Base-by-base conservation (phyloP, 2,329 filamentous ascomycete genomes). In the Albifimbria verrucaria region DNA sequence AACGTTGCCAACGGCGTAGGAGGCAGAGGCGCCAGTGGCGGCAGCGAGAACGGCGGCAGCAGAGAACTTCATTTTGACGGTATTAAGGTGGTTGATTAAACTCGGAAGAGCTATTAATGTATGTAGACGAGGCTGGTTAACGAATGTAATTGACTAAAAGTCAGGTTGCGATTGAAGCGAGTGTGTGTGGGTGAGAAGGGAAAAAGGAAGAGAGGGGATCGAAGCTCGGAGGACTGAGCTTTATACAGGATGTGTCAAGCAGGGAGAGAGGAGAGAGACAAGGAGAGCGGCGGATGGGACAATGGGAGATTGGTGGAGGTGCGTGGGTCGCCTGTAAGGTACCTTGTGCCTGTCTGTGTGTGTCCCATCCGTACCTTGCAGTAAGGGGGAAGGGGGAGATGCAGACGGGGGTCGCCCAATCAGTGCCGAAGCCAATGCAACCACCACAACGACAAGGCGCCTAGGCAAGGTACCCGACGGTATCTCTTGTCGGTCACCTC, bases 51-150 rank as follows among this genome's bases (percentile, higher is more conserved):
- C 64, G 68, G 75, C 71, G 65, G 78, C 77, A 68, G 73, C 68
- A 67, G 80, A 71, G 81, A 79, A 85, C 81, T 85, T 82, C 83
- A 86, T 86, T 70, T 83, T 85, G 80, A 76, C 74, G 74, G 74
- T 67, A 71, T 75, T 74, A 71, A 68, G 71, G 59, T 68, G 68
- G 68, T 68, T 72, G 73, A 68, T 55, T 55, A 65, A 65, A 68
- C 60, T 65, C 58, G 63, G 69, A 70, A 66, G 58, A 62, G 63
- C 62, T 62, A 53, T 57, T 65, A 64, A 63, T 63, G 53, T 54
- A 60, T 63, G 57, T 55, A 44, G 53, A 55, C 52, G 52, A 57
- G 59, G 55, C 55, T 62, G 60, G 48, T 62, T 71, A 82, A 82
- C 77, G 79, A 82, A 71, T 79, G 79, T 72, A 81, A 76, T 75